Percentiles rank a stretch among this genome's conserved stretches.
phyloP scores from a whole-genome alignment of 2,329 filamentous ascomycete genomes.

The Sphaerulina populicola region DNA sequence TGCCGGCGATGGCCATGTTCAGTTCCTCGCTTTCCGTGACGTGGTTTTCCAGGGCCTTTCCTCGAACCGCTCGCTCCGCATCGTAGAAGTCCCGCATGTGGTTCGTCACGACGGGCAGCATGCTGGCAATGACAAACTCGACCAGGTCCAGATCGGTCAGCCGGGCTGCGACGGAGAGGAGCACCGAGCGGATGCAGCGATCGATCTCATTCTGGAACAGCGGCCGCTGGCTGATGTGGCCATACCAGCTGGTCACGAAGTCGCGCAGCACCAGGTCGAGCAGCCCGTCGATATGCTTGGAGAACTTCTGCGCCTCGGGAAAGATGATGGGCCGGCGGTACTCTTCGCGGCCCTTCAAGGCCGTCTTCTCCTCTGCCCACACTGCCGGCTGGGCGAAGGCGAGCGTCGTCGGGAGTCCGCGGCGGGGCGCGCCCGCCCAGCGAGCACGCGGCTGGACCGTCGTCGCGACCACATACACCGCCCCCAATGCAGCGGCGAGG shows the following conservation, averaged over 20 bases:
- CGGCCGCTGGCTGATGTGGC: conserved; percentile 69
- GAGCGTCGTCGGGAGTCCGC: conserved; percentile 17
- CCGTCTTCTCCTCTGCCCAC: conserved; percentile 64
- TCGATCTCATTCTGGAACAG: conserved; percentile 83
- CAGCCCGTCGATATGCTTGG: conserved; percentile 68
- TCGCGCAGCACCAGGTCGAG: conserved; percentile 70
- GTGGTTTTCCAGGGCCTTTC: conserved; percentile 75
- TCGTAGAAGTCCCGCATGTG: conserved; percentile 88
- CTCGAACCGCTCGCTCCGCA: conserved; percentile 77
- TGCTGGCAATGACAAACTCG: conserved; percentile 68
- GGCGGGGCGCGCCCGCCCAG: not conserved
- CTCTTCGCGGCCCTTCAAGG: conserved; percentile 55
- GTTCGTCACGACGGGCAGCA: conserved; percentile 79
- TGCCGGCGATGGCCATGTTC: conserved; percentile 88
- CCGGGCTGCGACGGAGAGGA: conserved; percentile 63
- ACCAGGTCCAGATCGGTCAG: conserved; percentile 72
- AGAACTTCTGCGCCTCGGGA: conserved; percentile 66
- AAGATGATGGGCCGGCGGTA: conserved; percentile 66
- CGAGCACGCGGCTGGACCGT: conserved; percentile 44
- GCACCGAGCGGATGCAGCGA: conserved; percentile 62
- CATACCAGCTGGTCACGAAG: conserved; percentile 85
- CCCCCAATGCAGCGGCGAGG: conserved; percentile 45
- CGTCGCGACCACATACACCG: conserved; percentile 53
- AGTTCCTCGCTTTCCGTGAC: conserved; percentile 95
- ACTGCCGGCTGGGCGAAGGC: conserved; percentile 32